Base-by-base conservation (phyloP, 176 grass and related monocot genomes). In the Rhipidocladum racemiflorum region DNA sequence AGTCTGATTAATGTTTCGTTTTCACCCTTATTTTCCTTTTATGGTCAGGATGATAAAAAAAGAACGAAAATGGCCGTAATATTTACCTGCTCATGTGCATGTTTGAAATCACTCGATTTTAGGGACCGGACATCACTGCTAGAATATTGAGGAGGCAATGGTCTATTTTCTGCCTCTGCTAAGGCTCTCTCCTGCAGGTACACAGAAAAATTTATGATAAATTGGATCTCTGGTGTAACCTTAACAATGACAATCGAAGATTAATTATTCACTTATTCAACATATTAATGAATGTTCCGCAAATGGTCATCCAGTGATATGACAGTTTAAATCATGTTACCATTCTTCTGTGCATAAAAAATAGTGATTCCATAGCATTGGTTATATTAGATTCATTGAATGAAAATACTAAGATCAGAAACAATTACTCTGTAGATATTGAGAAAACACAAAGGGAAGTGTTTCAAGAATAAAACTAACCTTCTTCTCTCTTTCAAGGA, bases 401-500 rank as follows among this genome's bases (percentile, higher is more conserved):
- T 28, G 36, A 86, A 81, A 74, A 38, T 35, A 86, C 2, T 50
- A 60, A 9, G 0, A 75, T 75, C 15, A 60, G 43, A 23, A 70
- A 63, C n/a, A 81, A 23, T 61, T 29, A 15, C 29, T 16, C n/a
- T 0, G 11, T 66, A 59, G 2, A 17, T 24, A 68, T 28, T 67
- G 65, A 72, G 43, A 66, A 28, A 62, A 71, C n/a, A 64, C n/a
- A 60, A 45, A 63, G 1, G 30, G 24, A 61, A 59, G 51, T 74
- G 48, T 43, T 38, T 16, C 15, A 24, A 88, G 27, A 75, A 82
- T 63, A 13, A 61, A 82, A 82, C 92, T 88, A 24, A 93, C 96
- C 90, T 93, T 98, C 78, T 91, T 98, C 82, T 98, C 96, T 49
- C 71, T 98, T 85, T 93, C 90, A 61, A 98, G 79, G 67, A 98